Percentiles rank a stretch among this genome's conserved stretches.
Evolutionary conservation across 352 stramenopile species (phyloP).

Genomic region (Plasmopara viticola): DNA sequence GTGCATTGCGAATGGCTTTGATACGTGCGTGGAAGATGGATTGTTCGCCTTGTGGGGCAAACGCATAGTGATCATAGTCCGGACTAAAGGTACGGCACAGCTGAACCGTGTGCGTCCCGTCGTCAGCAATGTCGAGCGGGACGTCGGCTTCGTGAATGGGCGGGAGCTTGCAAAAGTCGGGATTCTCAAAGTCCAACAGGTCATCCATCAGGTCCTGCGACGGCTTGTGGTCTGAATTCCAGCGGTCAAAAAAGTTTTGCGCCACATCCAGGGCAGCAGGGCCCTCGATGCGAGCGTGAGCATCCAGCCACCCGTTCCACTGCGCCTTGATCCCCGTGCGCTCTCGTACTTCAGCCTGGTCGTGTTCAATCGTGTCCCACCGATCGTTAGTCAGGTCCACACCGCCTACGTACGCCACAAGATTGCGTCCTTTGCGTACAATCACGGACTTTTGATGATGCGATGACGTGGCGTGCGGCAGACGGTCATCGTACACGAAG

Average conservation of each 20-base stretch:
- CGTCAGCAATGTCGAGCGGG: conserved; percentile 9
- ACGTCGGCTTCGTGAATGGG: conserved; percentile 12
- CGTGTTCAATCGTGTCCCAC: conserved; percentile 55
- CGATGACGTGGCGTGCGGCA: conserved; percentile 48
- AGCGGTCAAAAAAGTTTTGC: conserved; percentile 55
- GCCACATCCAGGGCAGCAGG: conserved; percentile 49
- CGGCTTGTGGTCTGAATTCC: conserved; percentile 39
- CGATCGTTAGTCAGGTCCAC: conserved; percentile 51
- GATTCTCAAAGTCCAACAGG: conserved; percentile 48
- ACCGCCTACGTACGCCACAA: conserved; percentile 45
- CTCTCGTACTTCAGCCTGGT: conserved; percentile 40
- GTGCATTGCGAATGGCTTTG: conserved; percentile 48
- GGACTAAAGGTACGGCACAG: conserved; percentile 53
- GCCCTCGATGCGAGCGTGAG: conserved; percentile 39
- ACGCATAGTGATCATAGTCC: conserved; percentile 29
- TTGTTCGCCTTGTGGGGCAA: conserved; percentile 50
- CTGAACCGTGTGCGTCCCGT: conserved; percentile 30
- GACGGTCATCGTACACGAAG: conserved; percentile 60
- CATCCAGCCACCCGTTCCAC: conserved; percentile 57
- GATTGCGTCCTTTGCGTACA: conserved; percentile 31
- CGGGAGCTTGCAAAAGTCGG: conserved; percentile 17
- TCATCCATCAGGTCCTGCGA: conserved; percentile 38
- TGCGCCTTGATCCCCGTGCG: conserved; percentile 29
- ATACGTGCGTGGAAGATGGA: conserved; percentile 43
- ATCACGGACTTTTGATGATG: conserved; percentile 70